Percentiles rank a stretch among this genome's conserved stretches.
These are phyloP conservation scores for Sophora flavescens DNA, from an alignment of 306 rosid species.

Conservation along the genomic window DNA sequence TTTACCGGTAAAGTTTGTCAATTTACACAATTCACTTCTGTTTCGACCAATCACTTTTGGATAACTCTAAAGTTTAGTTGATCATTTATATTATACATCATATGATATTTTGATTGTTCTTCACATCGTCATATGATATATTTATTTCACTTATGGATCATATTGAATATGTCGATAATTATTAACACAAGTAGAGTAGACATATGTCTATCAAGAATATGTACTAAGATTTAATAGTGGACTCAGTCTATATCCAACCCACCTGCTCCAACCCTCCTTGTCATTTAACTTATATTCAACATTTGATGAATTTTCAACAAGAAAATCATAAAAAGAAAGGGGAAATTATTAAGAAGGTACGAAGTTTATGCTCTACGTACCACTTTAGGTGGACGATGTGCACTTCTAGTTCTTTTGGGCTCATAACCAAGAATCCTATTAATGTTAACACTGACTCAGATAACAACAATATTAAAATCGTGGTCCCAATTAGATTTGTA, in stretches of 20 bases:
- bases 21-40: too few species aligned
- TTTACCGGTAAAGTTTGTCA: too few species aligned
- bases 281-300: neutral
- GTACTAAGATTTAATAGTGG: neutral
- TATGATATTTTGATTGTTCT: too few species aligned
- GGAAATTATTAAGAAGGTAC: slow-evolving; percentile 9
- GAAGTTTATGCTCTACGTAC: slow-evolving; percentile 20
- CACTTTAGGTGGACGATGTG: slow-evolving; percentile 10
- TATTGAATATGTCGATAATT: too few species aligned
- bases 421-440: slow-evolving; percentile 21
- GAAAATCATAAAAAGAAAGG: neutral
- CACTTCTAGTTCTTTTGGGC: slow-evolving; percentile 10
- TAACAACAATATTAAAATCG: slow-evolving; percentile 23
- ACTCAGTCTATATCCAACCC: slow-evolving; percentile 40
- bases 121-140: too few species aligned
- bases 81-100: too few species aligned
- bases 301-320: neutral
- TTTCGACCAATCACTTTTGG: too few species aligned
- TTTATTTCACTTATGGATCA: too few species aligned
- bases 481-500: slow-evolving; percentile 33
- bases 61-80: too few species aligned
- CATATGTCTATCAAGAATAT: too few species aligned
- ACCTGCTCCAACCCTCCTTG: slow-evolving; percentile 19
- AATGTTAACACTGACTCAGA: slow-evolving; percentile 25
- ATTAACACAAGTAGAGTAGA: too few species aligned